Evolutionary conservation across 1,284 basidiomycete genomes (phyloP), one percentile per base, ranked within the genome.

Genomic region (Phylloboletellus chloephorus): DNA sequence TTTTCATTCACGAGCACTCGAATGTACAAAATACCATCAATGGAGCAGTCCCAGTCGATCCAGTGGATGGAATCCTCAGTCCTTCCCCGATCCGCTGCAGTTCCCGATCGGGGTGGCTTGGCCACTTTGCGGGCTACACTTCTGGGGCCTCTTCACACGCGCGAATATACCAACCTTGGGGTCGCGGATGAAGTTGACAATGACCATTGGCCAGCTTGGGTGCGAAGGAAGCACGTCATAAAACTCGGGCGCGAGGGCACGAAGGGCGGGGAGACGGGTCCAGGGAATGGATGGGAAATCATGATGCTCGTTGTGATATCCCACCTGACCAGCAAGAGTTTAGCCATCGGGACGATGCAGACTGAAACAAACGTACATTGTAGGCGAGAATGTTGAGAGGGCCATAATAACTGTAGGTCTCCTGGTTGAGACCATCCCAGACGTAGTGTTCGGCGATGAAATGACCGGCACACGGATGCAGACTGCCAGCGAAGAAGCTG

Each of bases 301-400:
- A 67, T 98, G 95, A 65, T 98, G 95, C 61, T 98, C 95, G 66
- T 98, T 97, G 64, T 98, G 95, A 62, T 97, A 98, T 31, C 95
- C 95, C 43, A 97, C 88, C 84, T 89, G 50, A n/a, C 39, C 7
- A 11, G 12, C 7, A 31, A 32, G n/a, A 10, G 31, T 12, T 40
- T 26, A 37, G 15, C 30, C 24, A 36, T 20, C 17, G 7, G 16
- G 21, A 43, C 12, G 23, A 28, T 31, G 24, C 2, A 5, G 8
- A 37, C 40, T 33, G 17, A 24, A 39, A 35, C 4, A 24, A 22
- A 69, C 83, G 46, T 45, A 88, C 94, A 53, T 98, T 98, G 66
- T 97, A 98, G n/a, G 90, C 88, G 11, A 98, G 67, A 5, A 85
- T 53, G 64, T 98, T 98, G 46, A 98, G 72, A 37, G 81, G 79